phyloP scores from a whole-genome alignment of 2,329 filamentous ascomycete genomes.

The Colletotrichum chlorophyti region DNA sequence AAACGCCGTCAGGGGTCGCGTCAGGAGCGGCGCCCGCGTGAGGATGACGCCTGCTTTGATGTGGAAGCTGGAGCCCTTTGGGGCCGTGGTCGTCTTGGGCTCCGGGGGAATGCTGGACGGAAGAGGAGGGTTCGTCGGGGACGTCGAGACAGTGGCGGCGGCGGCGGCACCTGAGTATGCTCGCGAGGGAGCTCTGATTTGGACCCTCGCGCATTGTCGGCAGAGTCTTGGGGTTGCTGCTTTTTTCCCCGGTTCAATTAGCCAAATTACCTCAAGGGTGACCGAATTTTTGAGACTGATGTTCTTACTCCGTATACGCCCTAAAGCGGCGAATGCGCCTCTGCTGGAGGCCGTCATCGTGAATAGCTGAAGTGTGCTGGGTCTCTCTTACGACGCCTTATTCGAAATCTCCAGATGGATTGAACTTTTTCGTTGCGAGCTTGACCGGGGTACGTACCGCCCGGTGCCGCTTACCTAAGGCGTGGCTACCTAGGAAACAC shows the following conservation, averaged over 20 bases:
- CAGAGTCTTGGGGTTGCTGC: slow-evolving; percentile 41
- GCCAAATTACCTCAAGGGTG: slow-evolving; percentile 11
- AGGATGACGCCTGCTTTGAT: slow-evolving; percentile 77
- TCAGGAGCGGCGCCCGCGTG: slow-evolving; percentile 87
- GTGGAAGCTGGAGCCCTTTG: slow-evolving; percentile 45
- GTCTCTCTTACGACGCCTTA: slow-evolving; percentile 19
- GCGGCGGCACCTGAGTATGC: slow-evolving; percentile 42
- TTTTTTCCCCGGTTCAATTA: neutral
- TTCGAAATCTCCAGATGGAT: slow-evolving; percentile 24
- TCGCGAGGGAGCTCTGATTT: slow-evolving; percentile 37
- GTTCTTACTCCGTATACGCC: slow-evolving; percentile 57
- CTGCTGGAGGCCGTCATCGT: slow-evolving; percentile 65
- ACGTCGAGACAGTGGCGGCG: slow-evolving; percentile 30
- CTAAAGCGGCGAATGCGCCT: slow-evolving; percentile 57
- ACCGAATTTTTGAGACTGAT: neutral
- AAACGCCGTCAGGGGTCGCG: slow-evolving; percentile 82
- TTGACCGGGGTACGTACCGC: slow-evolving; percentile 32
- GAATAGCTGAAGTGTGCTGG: slow-evolving; percentile 22
- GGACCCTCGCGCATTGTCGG: slow-evolving; percentile 45
- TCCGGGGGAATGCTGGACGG: slow-evolving; percentile 35
- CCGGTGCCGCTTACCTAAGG: slow-evolving; percentile 33
- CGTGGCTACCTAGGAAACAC: neutral
- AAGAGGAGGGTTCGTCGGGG: slow-evolving; percentile 27
- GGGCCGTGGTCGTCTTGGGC: slow-evolving; percentile 30
- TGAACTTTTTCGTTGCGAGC: slow-evolving; percentile 38